These are phyloP conservation scores for Theileria orientalis DNA, from an alignment of 169 alveolate species.

Conservation along the genomic window DNA sequence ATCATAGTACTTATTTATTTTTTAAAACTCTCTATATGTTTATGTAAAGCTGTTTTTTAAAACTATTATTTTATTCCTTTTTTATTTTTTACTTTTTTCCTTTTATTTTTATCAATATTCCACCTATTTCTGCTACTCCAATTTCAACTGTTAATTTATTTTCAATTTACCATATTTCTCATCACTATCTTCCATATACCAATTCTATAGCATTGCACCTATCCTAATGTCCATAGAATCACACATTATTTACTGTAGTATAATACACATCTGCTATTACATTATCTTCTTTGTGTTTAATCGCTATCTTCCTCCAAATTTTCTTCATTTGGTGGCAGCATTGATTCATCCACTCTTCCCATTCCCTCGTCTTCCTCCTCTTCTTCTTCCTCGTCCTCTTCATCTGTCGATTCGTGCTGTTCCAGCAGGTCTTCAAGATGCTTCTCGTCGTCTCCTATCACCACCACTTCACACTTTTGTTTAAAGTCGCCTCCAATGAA, in stretches of 20 bases:
- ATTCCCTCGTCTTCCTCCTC: conserved; percentile 85
- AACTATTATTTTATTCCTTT: too few species aligned
- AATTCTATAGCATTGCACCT: too few species aligned
- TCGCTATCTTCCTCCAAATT: conserved; percentile 68
- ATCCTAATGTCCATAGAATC: too few species aligned
- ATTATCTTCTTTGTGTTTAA: neutral
- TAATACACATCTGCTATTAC: neutral
- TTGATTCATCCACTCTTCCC: conserved; percentile 82
- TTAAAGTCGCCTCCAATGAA: conserved; percentile 88
- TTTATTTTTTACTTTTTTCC: too few species aligned
- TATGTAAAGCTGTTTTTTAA: too few species aligned
- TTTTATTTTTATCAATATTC: too few species aligned
- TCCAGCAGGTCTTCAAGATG: conserved; percentile 80
- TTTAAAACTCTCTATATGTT: too few species aligned
- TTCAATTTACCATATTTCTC: neutral
- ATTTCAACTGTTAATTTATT: too few species aligned
- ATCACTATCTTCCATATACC: too few species aligned
- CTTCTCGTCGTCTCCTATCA: conserved; percentile 87
- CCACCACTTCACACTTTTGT: conserved; percentile 82
- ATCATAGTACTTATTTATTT: too few species aligned
- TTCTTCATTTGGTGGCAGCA: conserved; percentile 78
- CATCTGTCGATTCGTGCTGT: conserved; percentile 76
- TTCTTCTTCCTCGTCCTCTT: conserved; percentile 79
- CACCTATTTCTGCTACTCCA: too few species aligned
- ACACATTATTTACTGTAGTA: neutral